Evolutionary conservation across 2,329 filamentous ascomycete genomes (phyloP), one percentile per base, ranked within the genome.

Genomic region (Pseudomassariella vexata): DNA sequence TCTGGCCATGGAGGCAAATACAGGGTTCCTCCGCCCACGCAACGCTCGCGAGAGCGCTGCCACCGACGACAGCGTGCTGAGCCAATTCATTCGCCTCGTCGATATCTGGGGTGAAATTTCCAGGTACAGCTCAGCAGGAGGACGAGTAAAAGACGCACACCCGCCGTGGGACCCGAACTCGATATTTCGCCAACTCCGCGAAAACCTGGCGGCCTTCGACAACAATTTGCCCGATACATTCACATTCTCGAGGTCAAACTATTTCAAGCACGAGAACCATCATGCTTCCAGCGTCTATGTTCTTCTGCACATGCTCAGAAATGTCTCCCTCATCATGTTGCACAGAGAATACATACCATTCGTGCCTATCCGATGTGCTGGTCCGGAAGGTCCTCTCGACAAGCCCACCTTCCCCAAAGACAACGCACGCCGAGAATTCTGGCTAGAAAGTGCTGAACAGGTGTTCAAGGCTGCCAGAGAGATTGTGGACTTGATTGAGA

Each of bases 311-410:
- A 76, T 79, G 44, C 68, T 84, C 1, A 71, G 76, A 37, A 70
- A 73, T 2, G 62, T 85, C 3, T 84, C 77, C 49, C 68, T 72
- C 35, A 78, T 86, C 40, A 76, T 82, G 60, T 63, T 85, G 18
- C 76, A 83, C 46, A 66, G 80, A 39, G 79, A 84, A 27, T 38
- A 79, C 39, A 66, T 84, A 17, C 78, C 79, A 0, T 82, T 81
- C 46, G 66, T 81, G 11, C 75, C 79, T 2, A 62, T 81, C 11
- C 63, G 66, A 7, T 74, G 66, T 42, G 39, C 47, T 3, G 54
- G 49, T 14, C 72, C 72, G 1, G 44, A 58, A 21, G 73, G 73
- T 1, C 79, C 80, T 0, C 53, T 82, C 9, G 79, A 83, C 43
- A 63, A 65, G 30, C 73, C 76, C 3, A 60, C 58, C 0, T 76